Evolutionary conservation across 331 rosid genomes (phyloP).

Genomic region (Phaseolus coccineus): DNA sequence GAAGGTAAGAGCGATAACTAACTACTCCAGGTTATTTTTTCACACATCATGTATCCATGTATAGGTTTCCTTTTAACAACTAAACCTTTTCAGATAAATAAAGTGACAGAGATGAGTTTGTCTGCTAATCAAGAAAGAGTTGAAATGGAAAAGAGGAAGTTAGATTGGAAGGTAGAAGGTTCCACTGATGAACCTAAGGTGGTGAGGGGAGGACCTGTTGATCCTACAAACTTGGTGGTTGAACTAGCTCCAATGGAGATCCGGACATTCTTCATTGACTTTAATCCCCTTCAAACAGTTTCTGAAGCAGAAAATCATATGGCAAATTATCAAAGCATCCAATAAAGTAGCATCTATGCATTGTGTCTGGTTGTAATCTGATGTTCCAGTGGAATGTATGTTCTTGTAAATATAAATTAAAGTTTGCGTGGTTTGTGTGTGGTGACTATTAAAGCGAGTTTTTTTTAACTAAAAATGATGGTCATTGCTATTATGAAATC

Average conservation of each 20-base stretch:
- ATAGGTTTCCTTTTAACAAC: conserved; percentile 19
- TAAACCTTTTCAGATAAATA: conserved; percentile 62
- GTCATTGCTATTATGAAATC: too few species aligned
- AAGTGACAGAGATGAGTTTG: conserved; percentile 77
- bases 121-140: conserved; percentile 90
- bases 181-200: conserved; percentile 57
- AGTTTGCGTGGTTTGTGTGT: too few species aligned
- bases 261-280: conserved; percentile 67
- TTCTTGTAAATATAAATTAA: not conserved
- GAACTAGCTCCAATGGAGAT: conserved; percentile 87
- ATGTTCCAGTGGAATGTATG: not conserved
- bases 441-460: too few species aligned
- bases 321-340: conserved; percentile 38
- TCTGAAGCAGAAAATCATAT: conserved; percentile 37
- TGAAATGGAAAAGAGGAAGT: conserved; percentile 80
- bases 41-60: not conserved
- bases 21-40: conserved; percentile 5
- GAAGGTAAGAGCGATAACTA: conserved; percentile 65
- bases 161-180: conserved; percentile 74
- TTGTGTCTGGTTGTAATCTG: not conserved
- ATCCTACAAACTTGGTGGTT: conserved; percentile 66
- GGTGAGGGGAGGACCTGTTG: conserved; percentile 73
- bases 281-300: conserved; percentile 52
- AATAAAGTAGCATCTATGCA: conserved; percentile 17
- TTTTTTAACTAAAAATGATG: too few species aligned